phyloP scores from a whole-genome alignment of 345 rosid species.

The Lenwebbia sp. region DNA sequence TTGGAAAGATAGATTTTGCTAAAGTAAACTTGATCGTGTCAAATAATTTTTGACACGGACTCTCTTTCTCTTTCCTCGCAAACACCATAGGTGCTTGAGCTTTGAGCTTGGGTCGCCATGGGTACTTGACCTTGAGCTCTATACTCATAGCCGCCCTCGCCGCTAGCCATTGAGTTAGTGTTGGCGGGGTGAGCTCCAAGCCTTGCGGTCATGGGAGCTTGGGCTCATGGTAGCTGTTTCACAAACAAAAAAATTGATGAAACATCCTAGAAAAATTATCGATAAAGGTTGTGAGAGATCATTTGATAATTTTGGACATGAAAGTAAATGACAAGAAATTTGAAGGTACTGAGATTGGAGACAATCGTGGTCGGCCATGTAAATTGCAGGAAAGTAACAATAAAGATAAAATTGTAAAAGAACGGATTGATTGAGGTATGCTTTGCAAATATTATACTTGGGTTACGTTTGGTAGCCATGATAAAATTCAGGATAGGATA shows the following conservation, averaged over 20 bases:
- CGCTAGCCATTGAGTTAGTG: not conserved
- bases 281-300: not conserved
- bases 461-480: not conserved
- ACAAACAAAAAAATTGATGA: not conserved
- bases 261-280: not conserved
- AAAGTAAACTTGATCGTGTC: not conserved
- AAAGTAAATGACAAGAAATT: not conserved
- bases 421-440: not conserved
- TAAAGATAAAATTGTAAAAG: not conserved
- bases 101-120: not conserved
- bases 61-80: not conserved
- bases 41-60: not conserved
- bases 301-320: not conserved
- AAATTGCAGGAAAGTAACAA: not conserved
- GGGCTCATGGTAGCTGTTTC: not conserved
- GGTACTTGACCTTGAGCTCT: not conserved
- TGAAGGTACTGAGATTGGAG: not conserved
- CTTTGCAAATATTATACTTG: not conserved
- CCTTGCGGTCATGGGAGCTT: not conserved
- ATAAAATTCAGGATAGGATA: not conserved
- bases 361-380: not conserved
- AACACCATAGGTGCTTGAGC: not conserved
- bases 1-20: not conserved
- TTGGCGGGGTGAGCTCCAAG: not conserved
- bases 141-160: not conserved